These are phyloP conservation scores for Beauveria bassiana DNA, from an alignment of 2,329 filamentous ascomycete species.

Conservation along the genomic window DNA sequence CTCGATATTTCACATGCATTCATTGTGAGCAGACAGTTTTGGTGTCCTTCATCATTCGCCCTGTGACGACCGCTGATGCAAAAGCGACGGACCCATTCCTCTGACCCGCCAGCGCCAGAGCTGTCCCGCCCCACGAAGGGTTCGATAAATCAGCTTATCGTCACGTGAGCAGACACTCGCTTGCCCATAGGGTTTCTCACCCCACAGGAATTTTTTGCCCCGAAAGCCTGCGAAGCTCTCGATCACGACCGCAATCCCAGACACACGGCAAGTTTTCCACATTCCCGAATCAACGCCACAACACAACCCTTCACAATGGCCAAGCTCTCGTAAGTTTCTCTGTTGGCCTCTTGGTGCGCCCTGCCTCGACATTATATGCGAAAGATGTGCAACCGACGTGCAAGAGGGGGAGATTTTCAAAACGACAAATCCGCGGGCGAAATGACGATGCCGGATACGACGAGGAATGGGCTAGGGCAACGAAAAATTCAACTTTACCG, in stretches of 20 bases:
- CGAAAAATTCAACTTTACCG: neutral
- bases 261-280: conserved; percentile 27
- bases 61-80: no score
- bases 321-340: conserved; percentile 51
- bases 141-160: neutral
- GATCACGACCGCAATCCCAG: conserved; percentile 28
- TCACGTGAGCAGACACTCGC: conserved; percentile 5
- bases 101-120: no score
- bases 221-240: conserved; percentile 22
- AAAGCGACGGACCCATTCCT: no score
- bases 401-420: conserved; percentile 12
- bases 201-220: conserved; percentile 31
- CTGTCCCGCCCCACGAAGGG: neutral
- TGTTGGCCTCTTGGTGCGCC: conserved; percentile 4
- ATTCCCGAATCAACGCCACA: conserved; percentile 32
- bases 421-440: neutral
- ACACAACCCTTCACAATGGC: conserved; percentile 50
- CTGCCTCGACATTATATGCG: conserved; percentile 13
- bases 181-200: conserved; percentile 32
- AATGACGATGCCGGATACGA: neutral
- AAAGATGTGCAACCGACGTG: conserved; percentile 2
- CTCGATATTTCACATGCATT: neutral
- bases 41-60: no score
- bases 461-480: neutral
- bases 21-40: no score